These are phyloP conservation scores for Boletus semigastroideus DNA, from an alignment of 1,284 basidiomycete genomes.

Conservation along the genomic window DNA sequence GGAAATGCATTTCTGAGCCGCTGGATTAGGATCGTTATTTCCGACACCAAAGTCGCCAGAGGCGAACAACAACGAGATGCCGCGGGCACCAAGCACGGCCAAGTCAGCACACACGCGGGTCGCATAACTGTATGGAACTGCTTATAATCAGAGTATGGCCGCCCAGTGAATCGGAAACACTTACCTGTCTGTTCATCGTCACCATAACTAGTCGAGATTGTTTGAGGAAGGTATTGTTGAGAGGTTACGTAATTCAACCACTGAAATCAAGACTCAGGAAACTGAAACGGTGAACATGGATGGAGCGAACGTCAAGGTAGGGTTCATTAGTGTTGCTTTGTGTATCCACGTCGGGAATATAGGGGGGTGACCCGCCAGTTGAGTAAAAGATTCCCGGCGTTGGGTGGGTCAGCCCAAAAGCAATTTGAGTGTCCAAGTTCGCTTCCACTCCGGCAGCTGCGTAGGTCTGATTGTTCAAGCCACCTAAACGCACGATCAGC, in stretches of 20 bases:
- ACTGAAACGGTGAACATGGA: neutral
- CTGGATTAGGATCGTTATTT: constrained; percentile 44
- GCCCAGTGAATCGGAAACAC: neutral
- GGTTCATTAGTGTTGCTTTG: constrained; percentile 61
- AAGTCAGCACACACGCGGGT: constrained; percentile 61
- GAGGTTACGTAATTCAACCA: constrained; percentile 60
- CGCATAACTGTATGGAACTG: constrained; percentile 64
- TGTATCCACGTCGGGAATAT: constrained; percentile 43
- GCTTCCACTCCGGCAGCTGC: constrained; percentile 65
- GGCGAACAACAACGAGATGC: constrained; percentile 55
- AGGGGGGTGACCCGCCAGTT: constrained; percentile 59
- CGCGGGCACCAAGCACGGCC: constrained; percentile 58
- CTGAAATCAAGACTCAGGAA: constrained; percentile 29
- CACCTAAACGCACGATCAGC: constrained; percentile 37
- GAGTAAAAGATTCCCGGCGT: constrained; percentile 56
- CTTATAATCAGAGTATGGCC: constrained; percentile 2
- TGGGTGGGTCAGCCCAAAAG: constrained; percentile 55
- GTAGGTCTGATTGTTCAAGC: constrained; percentile 58
- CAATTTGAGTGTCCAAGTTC: constrained; percentile 69
- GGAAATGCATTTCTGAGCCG: constrained; percentile 51
- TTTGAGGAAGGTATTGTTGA: constrained; percentile 33
- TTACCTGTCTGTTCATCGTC: constrained; percentile 68
- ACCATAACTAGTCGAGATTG: constrained; percentile 41
- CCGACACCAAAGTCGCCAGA: constrained; percentile 75
- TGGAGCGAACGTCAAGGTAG: constrained; percentile 46